Base-by-base conservation (phyloP, 768 basidiomycete genomes). In the Astraeus odoratus region DNA sequence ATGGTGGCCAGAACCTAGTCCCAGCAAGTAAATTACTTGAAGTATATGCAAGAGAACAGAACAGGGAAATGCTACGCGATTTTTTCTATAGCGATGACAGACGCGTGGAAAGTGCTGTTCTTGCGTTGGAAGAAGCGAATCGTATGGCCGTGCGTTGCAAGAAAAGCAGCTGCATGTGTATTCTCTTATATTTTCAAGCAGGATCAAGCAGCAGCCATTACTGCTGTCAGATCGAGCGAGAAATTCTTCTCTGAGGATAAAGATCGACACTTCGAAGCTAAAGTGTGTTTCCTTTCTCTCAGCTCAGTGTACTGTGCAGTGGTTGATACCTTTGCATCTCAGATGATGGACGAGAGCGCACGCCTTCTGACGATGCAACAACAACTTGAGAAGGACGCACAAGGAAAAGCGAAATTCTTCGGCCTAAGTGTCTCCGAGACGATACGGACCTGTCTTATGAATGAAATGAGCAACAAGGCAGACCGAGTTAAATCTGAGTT, bases 51-150 rank as follows among this genome's bases (percentile, higher is more conserved):
- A 70, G 86, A 30, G 88, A 93, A 60, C 91, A 91, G 56, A 87
- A 95, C 59, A 73, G 86, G 41, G 89, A 90, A 51, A 86, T 98
- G 80, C 69, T 98, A 6, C 74, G 92, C 13, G 93, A 99, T 60
- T 98, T 94, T 66, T 98, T 93, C 64, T 99, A 95, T 58, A 95
- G 95, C 27, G 96, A 99, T 56, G 96, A 98, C 65, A 74, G 96
- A 43, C 76, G 94, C 37, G 84, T 90, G 12, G 96, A 98, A 60
- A 95, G 86, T 63, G 96, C 93, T 0, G 76, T 86, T n/a, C 67
- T 98, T 3, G 85, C 80, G 29, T 66, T 99, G 18, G 88, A 89
- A 35, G 96, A 97, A 62, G 85, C 90, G 6, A 69, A 73, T 3
- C 66, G 66, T 18, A 81, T 84, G 63, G 63, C 65, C 54, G 93